phyloP scores from a whole-genome alignment of 2,329 filamentous ascomycete genomes.

The Fusarium pininemorale region DNA sequence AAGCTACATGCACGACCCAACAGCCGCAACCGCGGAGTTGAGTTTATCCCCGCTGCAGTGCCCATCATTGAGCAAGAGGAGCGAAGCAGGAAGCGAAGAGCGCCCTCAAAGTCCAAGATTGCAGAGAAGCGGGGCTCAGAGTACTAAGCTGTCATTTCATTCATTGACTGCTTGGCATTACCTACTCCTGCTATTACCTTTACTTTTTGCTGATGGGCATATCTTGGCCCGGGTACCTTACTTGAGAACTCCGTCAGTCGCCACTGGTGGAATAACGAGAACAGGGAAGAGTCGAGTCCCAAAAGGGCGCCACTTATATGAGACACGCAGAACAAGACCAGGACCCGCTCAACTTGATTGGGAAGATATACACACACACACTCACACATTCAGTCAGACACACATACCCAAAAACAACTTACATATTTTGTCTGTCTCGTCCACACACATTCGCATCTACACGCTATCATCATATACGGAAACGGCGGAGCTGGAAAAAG shows the following conservation, averaged over 20 bases:
- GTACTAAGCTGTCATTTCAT: slow-evolving; percentile 32
- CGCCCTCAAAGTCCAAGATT: slow-evolving; percentile 50
- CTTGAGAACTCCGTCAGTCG: slow-evolving; percentile 21
- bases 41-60: slow-evolving; percentile 52
- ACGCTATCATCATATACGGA: slow-evolving; percentile 25
- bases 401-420: slow-evolving; percentile 12
- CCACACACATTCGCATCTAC: slow-evolving; percentile 32
- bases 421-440: slow-evolving; percentile 22
- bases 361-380: slow-evolving; percentile 16
- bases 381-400: slow-evolving; percentile 4
- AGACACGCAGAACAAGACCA: slow-evolving; percentile 31
- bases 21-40: slow-evolving; percentile 51
- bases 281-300: slow-evolving; percentile 19
- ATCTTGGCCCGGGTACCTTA: slow-evolving; percentile 37
- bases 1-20: slow-evolving; percentile 53
- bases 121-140: slow-evolving; percentile 45
- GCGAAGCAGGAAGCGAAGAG: slow-evolving; percentile 52
- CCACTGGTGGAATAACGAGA: slow-evolving; percentile 5
- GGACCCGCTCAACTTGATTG: slow-evolving; percentile 2
- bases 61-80: slow-evolving; percentile 53
- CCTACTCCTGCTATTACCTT: not conserved
- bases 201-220: not conserved
- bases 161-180: not conserved
- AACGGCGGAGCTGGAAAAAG: slow-evolving; percentile 27
- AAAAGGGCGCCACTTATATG: slow-evolving; percentile 25